Percentiles rank a stretch among this genome's conserved stretches.
phyloP scores from a whole-genome alignment of 768 basidiomycete species.

The Trametes punicea region DNA sequence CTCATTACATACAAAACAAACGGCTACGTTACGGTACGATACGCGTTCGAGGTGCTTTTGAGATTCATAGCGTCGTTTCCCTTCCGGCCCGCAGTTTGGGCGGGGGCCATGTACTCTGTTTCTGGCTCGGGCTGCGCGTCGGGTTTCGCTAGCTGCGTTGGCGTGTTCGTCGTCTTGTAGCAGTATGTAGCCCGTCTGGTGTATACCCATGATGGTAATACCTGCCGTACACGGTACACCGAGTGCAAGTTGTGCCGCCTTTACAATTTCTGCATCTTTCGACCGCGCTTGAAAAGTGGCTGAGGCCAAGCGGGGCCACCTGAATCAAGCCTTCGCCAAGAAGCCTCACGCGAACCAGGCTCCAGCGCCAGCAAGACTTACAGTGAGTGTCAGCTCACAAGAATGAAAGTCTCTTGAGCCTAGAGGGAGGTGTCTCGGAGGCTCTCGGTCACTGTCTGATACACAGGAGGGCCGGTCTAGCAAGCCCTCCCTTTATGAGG shows the following conservation, averaged over 20 bases:
- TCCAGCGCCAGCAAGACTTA: too few relatives aligned
- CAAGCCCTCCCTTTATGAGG: too few relatives aligned
- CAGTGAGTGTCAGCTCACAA: background rate
- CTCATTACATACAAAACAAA: conserved; percentile 10
- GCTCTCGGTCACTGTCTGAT: too few relatives aligned
- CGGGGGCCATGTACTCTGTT: background rate
- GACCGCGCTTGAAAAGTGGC: background rate
- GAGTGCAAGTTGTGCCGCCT: background rate
- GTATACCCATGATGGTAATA: conserved; percentile 20
- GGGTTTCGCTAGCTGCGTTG: background rate
- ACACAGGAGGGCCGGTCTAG: too few relatives aligned
- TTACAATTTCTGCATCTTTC: background rate
- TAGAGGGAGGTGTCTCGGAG: too few relatives aligned
- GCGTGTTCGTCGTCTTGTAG: conserved; percentile 5
- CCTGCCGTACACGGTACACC: background rate
- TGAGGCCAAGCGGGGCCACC: background rate
- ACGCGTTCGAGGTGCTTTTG: background rate
- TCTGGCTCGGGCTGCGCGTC: conserved; percentile 8
- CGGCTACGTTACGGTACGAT: conserved; percentile 2
- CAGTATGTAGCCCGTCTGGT: conserved; percentile 17
- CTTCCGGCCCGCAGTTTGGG: background rate
- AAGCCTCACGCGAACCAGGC: too few relatives aligned
- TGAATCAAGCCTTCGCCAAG: background rate
- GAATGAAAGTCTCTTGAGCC: background rate
- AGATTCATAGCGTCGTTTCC: background rate